These are phyloP conservation scores for Thuja plicata DNA, from an alignment of 83 land plant genomes.

Conservation along the genomic window DNA sequence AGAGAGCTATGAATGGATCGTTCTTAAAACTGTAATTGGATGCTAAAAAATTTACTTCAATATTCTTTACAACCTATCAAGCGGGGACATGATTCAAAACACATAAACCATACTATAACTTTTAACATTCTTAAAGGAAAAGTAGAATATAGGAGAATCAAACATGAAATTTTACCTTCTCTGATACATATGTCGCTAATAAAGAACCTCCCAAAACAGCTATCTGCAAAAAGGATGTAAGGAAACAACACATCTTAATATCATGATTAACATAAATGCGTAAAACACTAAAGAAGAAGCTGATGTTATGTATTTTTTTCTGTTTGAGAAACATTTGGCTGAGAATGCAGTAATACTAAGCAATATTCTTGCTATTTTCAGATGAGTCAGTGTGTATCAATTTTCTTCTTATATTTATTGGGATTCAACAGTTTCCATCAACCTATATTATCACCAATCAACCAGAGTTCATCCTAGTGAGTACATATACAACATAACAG, in stretches of 20 bases:
- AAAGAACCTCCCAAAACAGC: conserved; percentile 15
- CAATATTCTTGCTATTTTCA: too few species aligned
- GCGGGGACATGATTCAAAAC: not conserved
- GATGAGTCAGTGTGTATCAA: too few species aligned
- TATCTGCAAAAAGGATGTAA: conserved; percentile 1
- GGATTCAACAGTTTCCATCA: not conserved
- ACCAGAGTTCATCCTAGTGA: not conserved
- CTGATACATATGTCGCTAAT: conserved; percentile 2
- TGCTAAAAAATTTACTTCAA: not conserved
- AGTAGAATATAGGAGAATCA: not conserved
- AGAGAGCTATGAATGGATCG: not conserved
- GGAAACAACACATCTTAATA: not conserved
- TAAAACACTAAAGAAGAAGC: not conserved
- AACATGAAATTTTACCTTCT: not conserved
- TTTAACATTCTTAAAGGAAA: not conserved
- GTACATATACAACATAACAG: not conserved
- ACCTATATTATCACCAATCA: not conserved
- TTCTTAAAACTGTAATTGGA: not conserved
- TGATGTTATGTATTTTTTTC: too few species aligned
- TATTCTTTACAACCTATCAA: not conserved
- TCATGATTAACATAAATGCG: not conserved
- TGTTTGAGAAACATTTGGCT: not conserved
- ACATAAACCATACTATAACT: not conserved
- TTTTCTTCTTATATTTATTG: too few species aligned
- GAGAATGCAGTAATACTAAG: not conserved